phyloP scores from a whole-genome alignment of 805 yeast species.

The Monosporozyma yasuniensis region DNA sequence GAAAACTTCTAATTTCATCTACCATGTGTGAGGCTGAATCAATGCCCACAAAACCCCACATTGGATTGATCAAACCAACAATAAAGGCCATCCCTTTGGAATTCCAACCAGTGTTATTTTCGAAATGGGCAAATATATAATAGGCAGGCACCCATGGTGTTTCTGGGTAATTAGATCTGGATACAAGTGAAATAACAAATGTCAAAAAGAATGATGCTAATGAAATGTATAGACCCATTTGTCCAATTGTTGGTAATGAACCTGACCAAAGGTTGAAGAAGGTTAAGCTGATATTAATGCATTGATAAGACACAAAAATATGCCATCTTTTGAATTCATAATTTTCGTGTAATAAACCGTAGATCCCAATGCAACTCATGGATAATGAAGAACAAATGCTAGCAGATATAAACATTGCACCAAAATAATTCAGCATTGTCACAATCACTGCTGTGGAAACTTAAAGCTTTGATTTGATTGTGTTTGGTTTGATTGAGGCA shows the following conservation, averaged over 20 bases:
- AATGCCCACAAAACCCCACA: conserved; percentile 60
- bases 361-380: conserved; percentile 43
- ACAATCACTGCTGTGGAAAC: conserved; percentile 44
- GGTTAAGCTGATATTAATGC: conserved; percentile 35
- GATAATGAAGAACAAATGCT: conserved; percentile 50
- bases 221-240: conserved; percentile 43
- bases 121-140: conserved; percentile 46
- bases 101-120: conserved; percentile 54
- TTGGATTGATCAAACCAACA: conserved; percentile 62
- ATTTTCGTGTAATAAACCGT: conserved; percentile 31
- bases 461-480: conserved; percentile 15
- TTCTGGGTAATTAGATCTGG: conserved; percentile 37
- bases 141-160: conserved; percentile 36
- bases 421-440: conserved; percentile 32
- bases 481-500: conserved; percentile 1
- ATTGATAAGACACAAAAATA: conserved; percentile 42
- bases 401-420: conserved; percentile 49
- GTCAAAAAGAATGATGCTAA: conserved; percentile 45
- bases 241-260: conserved; percentile 44
- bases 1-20: conserved; percentile 38
- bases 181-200: conserved; percentile 44
- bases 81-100: conserved; percentile 52
- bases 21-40: conserved; percentile 69
- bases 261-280: conserved; percentile 44
- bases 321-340: conserved; percentile 42